Evolutionary conservation across 768 basidiomycete species (phyloP).

Genomic region (Boletus insuetus): DNA sequence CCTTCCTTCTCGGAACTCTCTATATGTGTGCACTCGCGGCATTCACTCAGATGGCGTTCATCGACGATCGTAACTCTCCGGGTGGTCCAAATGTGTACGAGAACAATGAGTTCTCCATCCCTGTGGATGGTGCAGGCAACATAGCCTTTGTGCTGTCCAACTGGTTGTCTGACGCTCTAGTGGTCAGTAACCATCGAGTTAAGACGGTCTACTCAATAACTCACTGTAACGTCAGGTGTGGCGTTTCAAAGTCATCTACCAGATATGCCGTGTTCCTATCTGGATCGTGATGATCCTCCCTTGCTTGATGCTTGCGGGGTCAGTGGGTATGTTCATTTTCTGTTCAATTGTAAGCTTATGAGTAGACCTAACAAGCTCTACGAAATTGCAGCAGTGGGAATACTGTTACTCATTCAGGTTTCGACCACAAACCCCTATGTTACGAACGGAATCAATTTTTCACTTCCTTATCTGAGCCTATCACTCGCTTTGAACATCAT

Average conservation of each 20-base stretch:
- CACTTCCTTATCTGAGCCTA: constrained; percentile 25
- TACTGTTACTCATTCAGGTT: constrained; percentile 8
- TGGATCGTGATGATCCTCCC: constrained; percentile 13
- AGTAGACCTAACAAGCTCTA: neutral
- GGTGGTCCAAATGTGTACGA: constrained; percentile 31
- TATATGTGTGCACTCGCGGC: constrained; percentile 15
- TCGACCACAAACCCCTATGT: constrained; percentile 12
- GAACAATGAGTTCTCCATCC: constrained; percentile 20
- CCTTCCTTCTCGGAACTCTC: constrained; percentile 13
- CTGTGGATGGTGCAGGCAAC: constrained; percentile 15
- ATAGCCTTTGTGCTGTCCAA: constrained; percentile 3
- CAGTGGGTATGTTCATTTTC: neutral
- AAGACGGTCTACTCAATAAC: neutral
- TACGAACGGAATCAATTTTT: constrained; percentile 9
- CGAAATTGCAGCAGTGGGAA: constrained; percentile 2
- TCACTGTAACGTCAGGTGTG: constrained; percentile 6
- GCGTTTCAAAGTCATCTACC: constrained; percentile 20
- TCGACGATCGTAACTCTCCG: constrained; percentile 31
- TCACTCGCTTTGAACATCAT: constrained; percentile 34
- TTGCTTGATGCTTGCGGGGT: constrained; percentile 6
- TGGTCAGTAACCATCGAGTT: constrained; percentile 10
- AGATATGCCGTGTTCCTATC: neutral
- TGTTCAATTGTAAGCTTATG: neutral
- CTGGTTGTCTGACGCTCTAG: constrained; percentile 18
- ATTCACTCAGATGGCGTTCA: constrained; percentile 28